Evolutionary conservation across 495 filamentous ascomycete genomes (phyloP), one percentile per base, ranked within the genome.

Genomic region (Neurospora intermedia): DNA sequence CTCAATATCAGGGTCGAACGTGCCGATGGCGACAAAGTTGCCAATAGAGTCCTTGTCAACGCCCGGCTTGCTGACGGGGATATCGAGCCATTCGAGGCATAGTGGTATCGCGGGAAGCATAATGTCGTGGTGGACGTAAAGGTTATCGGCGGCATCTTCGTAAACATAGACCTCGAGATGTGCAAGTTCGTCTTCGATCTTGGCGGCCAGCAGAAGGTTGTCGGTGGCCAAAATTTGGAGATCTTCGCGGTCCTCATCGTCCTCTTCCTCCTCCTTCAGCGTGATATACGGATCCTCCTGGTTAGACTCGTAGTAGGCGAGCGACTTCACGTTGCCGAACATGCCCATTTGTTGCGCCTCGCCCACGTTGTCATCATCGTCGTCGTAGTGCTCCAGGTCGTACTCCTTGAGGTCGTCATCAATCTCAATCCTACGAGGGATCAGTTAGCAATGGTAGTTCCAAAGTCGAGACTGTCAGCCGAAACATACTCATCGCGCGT

Each of bases 61-160:
- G 23, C 80, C 79, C 31, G 84, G 78, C 78, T 93, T 93, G 69
- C 92, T 91, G 42, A 97, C 93, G 54, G 94, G 90, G 42, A 96
- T 83, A 80, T 97, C 91, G 23, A 99, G 83, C 96, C 96, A 99
- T 83, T 99, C 96, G 43, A 97, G 86, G 79, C 93, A 95, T 16
- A 99, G 88, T 3, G 96, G 96, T 81, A 98, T 97, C 41, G 94
- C 94, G 20, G 96, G 96, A 48, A 99, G 89, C 96, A 99, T 98
- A 77, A 99, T 97, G 79, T 99, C 96, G 85, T 99, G 96, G 84
- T 99, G 96, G 11, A 98, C 94, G 81, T 98, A 99, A 45, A 99
- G 90, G 81, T 99, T 98, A 79, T 97, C 96, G 11, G 90, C 94
- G 72, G 80, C 84, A 78, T 98, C 96, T 82, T 99, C 96, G 81